Conservation (phyloP, 2,329 filamentous ascomycete species). For the Neonectria faginata region DNA sequence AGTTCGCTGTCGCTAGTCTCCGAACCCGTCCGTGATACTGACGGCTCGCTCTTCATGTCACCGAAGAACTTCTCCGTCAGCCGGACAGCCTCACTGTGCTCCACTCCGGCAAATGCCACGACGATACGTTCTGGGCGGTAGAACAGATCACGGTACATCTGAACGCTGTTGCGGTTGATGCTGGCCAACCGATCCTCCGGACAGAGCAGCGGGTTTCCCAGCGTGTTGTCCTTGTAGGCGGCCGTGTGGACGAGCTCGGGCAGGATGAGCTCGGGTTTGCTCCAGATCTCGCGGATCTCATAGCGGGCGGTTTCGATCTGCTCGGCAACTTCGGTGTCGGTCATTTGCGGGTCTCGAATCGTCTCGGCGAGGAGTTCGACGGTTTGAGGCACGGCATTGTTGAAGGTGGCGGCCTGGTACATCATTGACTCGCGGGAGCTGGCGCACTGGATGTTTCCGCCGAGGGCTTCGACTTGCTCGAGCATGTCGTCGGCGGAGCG, state of each 20-base stretch:
- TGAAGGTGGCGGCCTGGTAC: conserved; percentile 99
- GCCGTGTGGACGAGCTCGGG: conserved; percentile 96
- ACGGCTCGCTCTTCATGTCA: conserved; percentile 77
- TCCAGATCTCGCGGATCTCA: conserved; percentile 97
- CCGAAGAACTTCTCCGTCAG: conserved; percentile 90
- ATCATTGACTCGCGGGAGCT: conserved; percentile 96
- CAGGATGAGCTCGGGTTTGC: conserved; percentile 94
- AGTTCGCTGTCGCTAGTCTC: conserved; percentile 63
- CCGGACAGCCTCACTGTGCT: conserved; percentile 82
- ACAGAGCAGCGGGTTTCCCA: conserved; percentile 93
- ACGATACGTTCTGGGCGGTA: conserved; percentile 93
- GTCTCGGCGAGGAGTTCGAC: conserved; percentile 91
- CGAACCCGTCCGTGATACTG: conserved; percentile 66
- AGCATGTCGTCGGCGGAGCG: conserved; percentile 86
- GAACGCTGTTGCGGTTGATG: conserved; percentile 80
- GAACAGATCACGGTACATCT: conserved; percentile 84
- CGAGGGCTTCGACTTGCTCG: conserved; percentile 86
- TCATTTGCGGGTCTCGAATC: conserved; percentile 86
- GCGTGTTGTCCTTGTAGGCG: conserved; percentile 94
- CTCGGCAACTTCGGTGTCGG: conserved; percentile 85
- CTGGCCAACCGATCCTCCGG: conserved; percentile 82
- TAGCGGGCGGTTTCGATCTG: conserved; percentile 94
- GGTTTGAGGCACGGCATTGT: conserved; percentile 85
- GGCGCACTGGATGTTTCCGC: conserved; percentile 96
- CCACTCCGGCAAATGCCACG: conserved; percentile 92